phyloP scores from a whole-genome alignment of 2,329 filamentous ascomycete species.

The Raffaelea arxii region DNA sequence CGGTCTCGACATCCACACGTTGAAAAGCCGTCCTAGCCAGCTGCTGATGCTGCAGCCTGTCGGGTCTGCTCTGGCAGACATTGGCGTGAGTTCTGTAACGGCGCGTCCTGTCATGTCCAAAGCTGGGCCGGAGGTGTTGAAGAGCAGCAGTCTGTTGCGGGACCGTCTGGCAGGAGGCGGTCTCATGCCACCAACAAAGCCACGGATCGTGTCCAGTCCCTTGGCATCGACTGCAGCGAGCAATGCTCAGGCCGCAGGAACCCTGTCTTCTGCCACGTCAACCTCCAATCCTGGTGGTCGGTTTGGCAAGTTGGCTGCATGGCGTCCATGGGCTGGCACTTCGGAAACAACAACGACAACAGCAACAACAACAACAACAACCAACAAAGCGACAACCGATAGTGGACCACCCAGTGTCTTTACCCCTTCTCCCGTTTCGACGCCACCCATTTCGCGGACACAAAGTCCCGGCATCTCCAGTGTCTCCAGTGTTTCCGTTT shows the following conservation, averaged over 20 bases:
- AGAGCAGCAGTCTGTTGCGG: slow-evolving; percentile 48
- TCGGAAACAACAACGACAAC: background rate
- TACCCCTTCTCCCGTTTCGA: no score
- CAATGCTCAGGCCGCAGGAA: background rate
- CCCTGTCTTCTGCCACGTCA: background rate
- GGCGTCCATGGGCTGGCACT: slow-evolving; percentile 33
- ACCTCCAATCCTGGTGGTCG: background rate
- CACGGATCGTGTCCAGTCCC: slow-evolving; percentile 16
- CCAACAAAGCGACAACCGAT: background rate
- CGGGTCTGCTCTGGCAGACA: slow-evolving; percentile 43
- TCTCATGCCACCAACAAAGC: slow-evolving; percentile 24
- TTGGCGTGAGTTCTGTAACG: slow-evolving; percentile 47
- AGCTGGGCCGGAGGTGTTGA: slow-evolving; percentile 26
- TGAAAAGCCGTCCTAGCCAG: slow-evolving; percentile 67
- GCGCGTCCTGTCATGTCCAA: slow-evolving; percentile 48
- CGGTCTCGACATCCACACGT: slow-evolving; percentile 81
- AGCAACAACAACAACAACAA: background rate
- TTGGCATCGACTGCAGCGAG: background rate
- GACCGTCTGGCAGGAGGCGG: slow-evolving; percentile 36
- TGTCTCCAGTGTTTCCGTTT: no score
- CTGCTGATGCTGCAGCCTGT: slow-evolving; percentile 49
- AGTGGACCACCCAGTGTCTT: no score
- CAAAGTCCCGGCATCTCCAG: no score
- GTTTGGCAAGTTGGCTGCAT: slow-evolving; percentile 19
- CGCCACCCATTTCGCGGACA: no score